Evolutionary conservation across 2,329 filamentous ascomycete genomes (phyloP).

Genomic region (Penicillium crustosum): DNA sequence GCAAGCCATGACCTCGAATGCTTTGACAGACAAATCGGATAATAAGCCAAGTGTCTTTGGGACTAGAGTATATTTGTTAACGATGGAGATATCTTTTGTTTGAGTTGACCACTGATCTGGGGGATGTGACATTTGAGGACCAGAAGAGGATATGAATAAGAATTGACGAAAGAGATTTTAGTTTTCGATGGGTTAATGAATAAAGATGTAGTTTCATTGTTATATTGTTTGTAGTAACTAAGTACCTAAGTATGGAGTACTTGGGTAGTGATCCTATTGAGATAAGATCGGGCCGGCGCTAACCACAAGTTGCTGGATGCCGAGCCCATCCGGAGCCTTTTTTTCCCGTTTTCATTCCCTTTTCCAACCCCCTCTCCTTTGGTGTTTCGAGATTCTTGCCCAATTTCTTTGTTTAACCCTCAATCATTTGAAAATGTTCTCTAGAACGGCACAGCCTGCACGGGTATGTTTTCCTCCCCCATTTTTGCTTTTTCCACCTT

Average conservation of each 20-base stretch:
- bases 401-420: conserved; percentile 17
- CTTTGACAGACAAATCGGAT: not conserved
- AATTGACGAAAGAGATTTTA: not conserved
- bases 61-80: not conserved
- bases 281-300: conserved; percentile 28
- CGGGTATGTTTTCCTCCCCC: conserved; percentile 42
- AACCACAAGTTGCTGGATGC: conserved; percentile 25
- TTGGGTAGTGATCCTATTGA: not conserved
- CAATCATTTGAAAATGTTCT: conserved; percentile 40
- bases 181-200: not conserved
- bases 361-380: conserved; percentile 16
- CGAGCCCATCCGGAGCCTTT: conserved; percentile 38
- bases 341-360: conserved; percentile 31
- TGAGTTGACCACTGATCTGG: not conserved
- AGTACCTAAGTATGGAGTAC: too few species aligned
- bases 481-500: conserved; percentile 37
- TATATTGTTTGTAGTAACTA: too few species aligned
- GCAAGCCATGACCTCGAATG: not conserved
- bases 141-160: conserved; percentile 6
- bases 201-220: conserved; percentile 3
- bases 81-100: not conserved
- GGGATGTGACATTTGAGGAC: not conserved
- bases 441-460: conserved; percentile 42
- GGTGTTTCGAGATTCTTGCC: conserved; percentile 11
- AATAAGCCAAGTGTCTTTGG: not conserved